A percentile compares a stretch with the other conserved stretches of the same genome.
Conservation (phyloP, 495 filamentous ascomycete genomes). For the Xylaria flabelliformis region DNA sequence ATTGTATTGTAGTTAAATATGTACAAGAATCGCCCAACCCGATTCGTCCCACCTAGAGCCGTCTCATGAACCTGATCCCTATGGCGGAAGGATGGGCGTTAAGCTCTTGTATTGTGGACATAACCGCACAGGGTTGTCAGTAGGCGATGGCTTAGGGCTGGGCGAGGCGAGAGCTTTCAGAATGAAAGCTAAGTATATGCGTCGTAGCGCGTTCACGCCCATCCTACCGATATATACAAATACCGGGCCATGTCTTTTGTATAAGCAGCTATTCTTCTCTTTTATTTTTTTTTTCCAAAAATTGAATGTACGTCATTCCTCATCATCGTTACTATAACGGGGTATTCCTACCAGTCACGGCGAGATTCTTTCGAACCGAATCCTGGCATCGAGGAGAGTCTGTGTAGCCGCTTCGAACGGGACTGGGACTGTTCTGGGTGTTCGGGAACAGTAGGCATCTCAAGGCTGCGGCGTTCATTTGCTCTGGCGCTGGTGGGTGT, state of each 20-base stretch:
- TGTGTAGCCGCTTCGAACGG: slow-evolving; percentile 48
- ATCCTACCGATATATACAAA: slow-evolving; percentile 14
- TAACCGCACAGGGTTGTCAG: not conserved
- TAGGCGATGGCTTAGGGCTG: not conserved
- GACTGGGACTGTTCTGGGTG: slow-evolving; percentile 28
- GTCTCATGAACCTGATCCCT: not conserved
- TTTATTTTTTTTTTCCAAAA: slow-evolving; percentile 11
- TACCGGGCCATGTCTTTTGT: slow-evolving; percentile 1
- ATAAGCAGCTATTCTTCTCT: slow-evolving; percentile 3
- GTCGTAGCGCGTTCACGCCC: slow-evolving; percentile 6
- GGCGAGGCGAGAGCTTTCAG: not conserved
- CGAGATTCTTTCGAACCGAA: slow-evolving; percentile 47
- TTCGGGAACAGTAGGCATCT: slow-evolving; percentile 26
- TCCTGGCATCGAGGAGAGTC: slow-evolving; percentile 56
- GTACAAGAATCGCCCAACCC: slow-evolving; percentile 16
- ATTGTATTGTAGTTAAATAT: slow-evolving; percentile 20
- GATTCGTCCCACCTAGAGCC: not conserved
- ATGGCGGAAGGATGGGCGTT: not conserved
- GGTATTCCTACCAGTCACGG: slow-evolving; percentile 35
- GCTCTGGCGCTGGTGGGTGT: slow-evolving; percentile 33
- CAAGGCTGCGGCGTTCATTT: slow-evolving; percentile 34
- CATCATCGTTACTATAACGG: slow-evolving; percentile 27
- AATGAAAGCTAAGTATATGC: not conserved
- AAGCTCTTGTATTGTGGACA: not conserved
- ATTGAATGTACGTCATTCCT: slow-evolving; percentile 18